Evolutionary conservation across 1,284 basidiomycete species (phyloP), one percentile per base, ranked within the genome.

Genomic region (Pseudozyma flocculosa): DNA sequence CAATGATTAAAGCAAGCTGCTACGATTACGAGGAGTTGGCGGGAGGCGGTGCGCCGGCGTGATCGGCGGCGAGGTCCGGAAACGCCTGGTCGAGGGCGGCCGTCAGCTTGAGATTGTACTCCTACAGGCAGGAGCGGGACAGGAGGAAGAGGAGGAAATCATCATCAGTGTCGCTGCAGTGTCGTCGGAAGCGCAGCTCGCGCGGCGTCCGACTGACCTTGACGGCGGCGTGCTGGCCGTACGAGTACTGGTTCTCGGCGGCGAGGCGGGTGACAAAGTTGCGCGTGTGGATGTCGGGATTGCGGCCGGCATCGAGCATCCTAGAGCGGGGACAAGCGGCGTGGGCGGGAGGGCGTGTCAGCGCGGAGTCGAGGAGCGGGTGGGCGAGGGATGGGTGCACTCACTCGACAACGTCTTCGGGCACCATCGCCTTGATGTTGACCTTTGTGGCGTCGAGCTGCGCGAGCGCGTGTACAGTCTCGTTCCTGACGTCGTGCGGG

Each of bases 181-280:
- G 32, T 34, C 7, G 9, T 14, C 11, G 11, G 15, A 34, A 17
- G 32, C 13, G 29, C 29, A 29, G 29, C 13, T 5, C 29, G 29
- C 29, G 29, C 7, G 19, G 14, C 24, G 13, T 9, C 4, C 3
- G 26, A 30, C 41, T 9, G 8, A 43, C 41, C 34, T 58, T 44
- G 29, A 66, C 44, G 15, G 59, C 63, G 14, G 10, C 34, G 44
- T 68, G 60, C 47, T 74, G 73, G 2, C 72, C 74, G 14, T 63
- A 51, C 43, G 74, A 69, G 45, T 74, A 73, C 61, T 78, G 75
- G 40, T 76, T 78, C 54, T 78, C 74, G 47, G 58, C 64, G 15
- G 67, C 69, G 30, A 78, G 55, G 13, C 74, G 54, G 26, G 64
- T 67, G 40, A 76, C 50, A 46, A 73, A 70, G 37, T 66, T 61